Percentiles rank a stretch among this genome's conserved stretches.
Conservation (phyloP, 352 stramenopile species). For the Globisporangium nagaii region DNA sequence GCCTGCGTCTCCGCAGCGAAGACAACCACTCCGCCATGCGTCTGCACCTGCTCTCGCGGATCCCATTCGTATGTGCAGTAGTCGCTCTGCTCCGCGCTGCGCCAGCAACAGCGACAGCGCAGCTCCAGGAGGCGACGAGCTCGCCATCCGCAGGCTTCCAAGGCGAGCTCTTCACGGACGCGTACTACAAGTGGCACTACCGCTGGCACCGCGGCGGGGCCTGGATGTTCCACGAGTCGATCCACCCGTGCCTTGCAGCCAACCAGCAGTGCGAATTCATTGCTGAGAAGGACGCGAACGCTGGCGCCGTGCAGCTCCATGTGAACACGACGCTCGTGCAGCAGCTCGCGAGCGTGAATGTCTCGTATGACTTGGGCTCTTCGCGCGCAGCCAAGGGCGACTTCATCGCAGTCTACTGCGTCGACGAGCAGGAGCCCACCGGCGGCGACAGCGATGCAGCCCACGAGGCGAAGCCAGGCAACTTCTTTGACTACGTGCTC, state of each 20-base stretch:
- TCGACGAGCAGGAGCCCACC: slow-evolving; percentile 17
- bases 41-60: not conserved
- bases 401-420: slow-evolving; percentile 34
- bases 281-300: not conserved
- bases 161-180: slow-evolving; percentile 4
- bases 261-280: slow-evolving; percentile 5
- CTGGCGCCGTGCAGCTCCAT: not conserved
- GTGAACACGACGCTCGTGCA: slow-evolving; percentile 22
- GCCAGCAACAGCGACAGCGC: not conserved
- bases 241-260: slow-evolving; percentile 22
- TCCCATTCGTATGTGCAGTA: not conserved
- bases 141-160: not conserved
- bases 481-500: slow-evolving; percentile 22
- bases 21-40: not conserved
- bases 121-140: not conserved
- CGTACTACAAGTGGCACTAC: slow-evolving; percentile 15
- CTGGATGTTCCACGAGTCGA: slow-evolving; percentile 25
- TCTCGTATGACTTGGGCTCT: slow-evolving; percentile 13
- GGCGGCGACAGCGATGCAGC: not conserved
- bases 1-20: not conserved
- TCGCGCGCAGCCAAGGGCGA: slow-evolving; percentile 6
- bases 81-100: not conserved
- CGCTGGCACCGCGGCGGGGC: slow-evolving; percentile 29
- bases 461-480: not conserved
- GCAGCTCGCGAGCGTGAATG: slow-evolving; percentile 11